Evolutionary conservation across 2,329 filamentous ascomycete genomes (phyloP).

Genomic region (Ascocoryne sarcoides): DNA sequence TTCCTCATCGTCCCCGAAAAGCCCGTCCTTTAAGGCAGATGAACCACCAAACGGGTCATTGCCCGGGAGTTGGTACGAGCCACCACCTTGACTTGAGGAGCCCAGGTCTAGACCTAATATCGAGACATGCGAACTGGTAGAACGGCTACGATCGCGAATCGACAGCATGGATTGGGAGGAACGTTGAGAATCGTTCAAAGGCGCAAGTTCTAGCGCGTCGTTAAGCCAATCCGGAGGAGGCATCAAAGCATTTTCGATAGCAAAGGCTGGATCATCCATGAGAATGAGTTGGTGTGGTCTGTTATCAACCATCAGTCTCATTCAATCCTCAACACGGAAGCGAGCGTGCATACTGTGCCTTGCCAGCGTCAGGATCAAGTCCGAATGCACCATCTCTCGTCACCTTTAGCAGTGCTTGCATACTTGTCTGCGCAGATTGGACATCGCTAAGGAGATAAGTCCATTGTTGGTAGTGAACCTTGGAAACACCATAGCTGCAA

Average conservation of each 20-base stretch:
- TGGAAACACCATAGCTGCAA: constrained; percentile 63
- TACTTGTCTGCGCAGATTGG: constrained; percentile 63
- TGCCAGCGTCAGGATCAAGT: constrained; percentile 63
- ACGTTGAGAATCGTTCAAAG: constrained; percentile 15
- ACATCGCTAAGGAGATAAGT: constrained; percentile 76
- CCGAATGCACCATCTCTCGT: constrained; percentile 48
- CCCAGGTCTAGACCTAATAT: constrained; percentile 40
- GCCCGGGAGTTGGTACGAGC: constrained; percentile 23
- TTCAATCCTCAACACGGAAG: too few species aligned
- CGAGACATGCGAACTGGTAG: constrained; percentile 20
- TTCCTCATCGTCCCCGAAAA: constrained; percentile 30
- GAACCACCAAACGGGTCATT: constrained; percentile 25
- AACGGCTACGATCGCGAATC: constrained; percentile 21
- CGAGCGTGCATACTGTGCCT: constrained; percentile 48
- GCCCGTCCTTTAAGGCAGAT: constrained; percentile 25
- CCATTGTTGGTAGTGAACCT: constrained; percentile 82
- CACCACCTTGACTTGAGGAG: constrained; percentile 35
- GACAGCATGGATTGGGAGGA: constrained; percentile 28
- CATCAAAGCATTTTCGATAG: constrained; percentile 52
- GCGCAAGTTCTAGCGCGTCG: constrained; percentile 39
- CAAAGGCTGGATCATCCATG: constrained; percentile 73
- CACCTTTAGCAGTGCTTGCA: constrained; percentile 57
- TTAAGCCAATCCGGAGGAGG: constrained; percentile 32
- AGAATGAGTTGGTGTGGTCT: constrained; percentile 72
- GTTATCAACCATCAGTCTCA: constrained; percentile 1